Conservation (phyloP, 768 basidiomycete species). For the Paxillus rubicundulus region DNA sequence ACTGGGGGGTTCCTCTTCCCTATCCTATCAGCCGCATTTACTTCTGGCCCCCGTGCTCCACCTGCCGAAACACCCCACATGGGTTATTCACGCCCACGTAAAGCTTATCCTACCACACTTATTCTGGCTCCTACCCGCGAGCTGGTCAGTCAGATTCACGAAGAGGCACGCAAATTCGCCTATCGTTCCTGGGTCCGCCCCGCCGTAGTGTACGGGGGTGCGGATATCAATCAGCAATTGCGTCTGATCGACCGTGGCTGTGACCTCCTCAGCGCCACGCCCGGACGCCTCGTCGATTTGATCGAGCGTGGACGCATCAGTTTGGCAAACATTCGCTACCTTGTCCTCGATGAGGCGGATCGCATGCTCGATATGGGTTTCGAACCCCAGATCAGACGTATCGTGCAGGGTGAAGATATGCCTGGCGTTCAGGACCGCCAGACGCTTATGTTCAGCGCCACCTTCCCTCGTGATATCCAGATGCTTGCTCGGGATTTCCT, state of each 20-base stretch:
- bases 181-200: conserved; percentile 99
- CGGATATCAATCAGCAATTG: conserved; percentile 94
- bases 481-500: conserved; percentile 93
- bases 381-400: conserved; percentile 97
- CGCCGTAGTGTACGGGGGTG: conserved; percentile 98
- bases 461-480: conserved; percentile 99
- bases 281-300: conserved; percentile 95
- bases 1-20: conserved; percentile 99
- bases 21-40: conserved; percentile 91
- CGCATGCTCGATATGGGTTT: conserved; percentile 99
- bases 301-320: conserved; percentile 98
- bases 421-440: conserved; percentile 88
- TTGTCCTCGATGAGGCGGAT: conserved; percentile 98
- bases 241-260: conserved; percentile 95
- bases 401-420: conserved; percentile 99
- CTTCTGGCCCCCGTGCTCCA: conserved; percentile 72
- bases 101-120: conserved; percentile 95
- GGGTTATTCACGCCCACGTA: conserved; percentile 69
- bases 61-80: conserved; percentile 49
- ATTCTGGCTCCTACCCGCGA: conserved; percentile 98
- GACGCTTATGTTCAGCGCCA: conserved; percentile 99
- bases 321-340: conserved; percentile 93
- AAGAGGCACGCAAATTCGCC: conserved; percentile 97
- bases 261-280: conserved; percentile 95
- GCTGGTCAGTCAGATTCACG: conserved; percentile 98